phyloP scores from a whole-genome alignment of 345 rosid species.

The Pugionium cornutum region DNA sequence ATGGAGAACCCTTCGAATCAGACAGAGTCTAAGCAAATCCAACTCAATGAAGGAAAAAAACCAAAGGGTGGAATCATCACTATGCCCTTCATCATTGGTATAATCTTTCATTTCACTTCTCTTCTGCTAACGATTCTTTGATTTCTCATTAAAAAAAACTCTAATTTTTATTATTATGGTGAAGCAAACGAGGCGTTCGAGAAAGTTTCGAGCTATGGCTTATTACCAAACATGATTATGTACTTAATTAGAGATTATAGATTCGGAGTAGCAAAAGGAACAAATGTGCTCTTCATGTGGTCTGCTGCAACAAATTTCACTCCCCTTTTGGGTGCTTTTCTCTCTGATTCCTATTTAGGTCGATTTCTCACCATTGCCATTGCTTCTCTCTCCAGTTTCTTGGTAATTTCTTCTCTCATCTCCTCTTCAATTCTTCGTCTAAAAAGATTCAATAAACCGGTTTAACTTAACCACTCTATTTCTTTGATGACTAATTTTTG shows the following conservation, averaged over 20 bases:
- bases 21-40: conserved; percentile 34
- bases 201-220: conserved; percentile 69
- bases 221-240: conserved; percentile 55
- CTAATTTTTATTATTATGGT: neutral
- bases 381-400: conserved; percentile 20
- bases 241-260: too few species aligned
- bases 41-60: conserved; percentile 29
- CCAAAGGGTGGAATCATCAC: conserved; percentile 68
- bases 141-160: neutral
- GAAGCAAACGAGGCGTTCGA: conserved; percentile 42
- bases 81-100: conserved; percentile 78
- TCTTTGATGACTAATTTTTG: neutral
- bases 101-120: neutral
- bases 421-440: neutral
- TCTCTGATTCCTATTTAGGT: too few species aligned
- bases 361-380: too few species aligned
- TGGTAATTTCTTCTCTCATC: conserved; percentile 42
- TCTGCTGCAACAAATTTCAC: conserved; percentile 62
- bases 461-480: conserved; percentile 11
- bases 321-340: conserved; percentile 45
- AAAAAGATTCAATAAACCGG: conserved; percentile 6
- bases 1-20: conserved; percentile 46
- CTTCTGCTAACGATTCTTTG: neutral
- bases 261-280: conserved; percentile 48
- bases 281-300: conserved; percentile 66